A percentile compares a stretch with the other conserved stretches of the same genome.
phyloP scores from a whole-genome alignment of 1,284 basidiomycete genomes.

The Clitocybe nebularis region DNA sequence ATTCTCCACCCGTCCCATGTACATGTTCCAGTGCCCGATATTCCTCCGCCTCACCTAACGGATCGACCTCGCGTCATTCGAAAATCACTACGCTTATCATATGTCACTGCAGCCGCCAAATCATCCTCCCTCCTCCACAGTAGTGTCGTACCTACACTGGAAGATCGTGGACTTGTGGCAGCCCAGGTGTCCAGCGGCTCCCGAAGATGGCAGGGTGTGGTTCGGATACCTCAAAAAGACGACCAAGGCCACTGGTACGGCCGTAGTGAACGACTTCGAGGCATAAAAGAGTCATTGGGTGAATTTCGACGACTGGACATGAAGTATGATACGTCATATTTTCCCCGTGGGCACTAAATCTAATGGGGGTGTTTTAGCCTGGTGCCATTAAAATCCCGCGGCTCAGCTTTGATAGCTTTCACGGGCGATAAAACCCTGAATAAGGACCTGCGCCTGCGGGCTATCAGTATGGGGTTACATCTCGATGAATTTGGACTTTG shows the following conservation, averaged over 20 bases:
- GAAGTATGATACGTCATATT: conserved; percentile 31
- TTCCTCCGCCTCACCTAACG: conserved; percentile 11
- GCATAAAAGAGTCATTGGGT: conserved; percentile 31
- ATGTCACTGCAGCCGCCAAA: background rate
- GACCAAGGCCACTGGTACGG: conserved; percentile 20
- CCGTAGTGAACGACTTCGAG: conserved; percentile 25
- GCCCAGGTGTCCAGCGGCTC: conserved; percentile 25
- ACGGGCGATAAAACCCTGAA: conserved; percentile 52
- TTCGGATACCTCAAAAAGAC: conserved; percentile 37
- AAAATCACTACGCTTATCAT: background rate
- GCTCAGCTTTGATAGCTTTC: conserved; percentile 43
- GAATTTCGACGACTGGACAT: conserved; percentile 37
- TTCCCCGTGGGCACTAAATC: background rate
- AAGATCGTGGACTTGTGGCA: conserved; percentile 39
- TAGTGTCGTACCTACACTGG: conserved; percentile 35
- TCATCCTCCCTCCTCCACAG: conserved; percentile 25
- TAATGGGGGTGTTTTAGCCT: conserved; percentile 28
- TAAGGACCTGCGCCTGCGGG: conserved; percentile 35
- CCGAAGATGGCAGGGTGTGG: conserved; percentile 45
- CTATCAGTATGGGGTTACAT: conserved; percentile 37
- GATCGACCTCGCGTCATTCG: background rate
- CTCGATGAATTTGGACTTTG: conserved; percentile 53
- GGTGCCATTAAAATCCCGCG: conserved; percentile 44
- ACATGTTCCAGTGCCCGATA: conserved; percentile 30
- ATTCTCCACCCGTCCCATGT: conserved; percentile 39